These are phyloP conservation scores for Magnolia sinica DNA, from an alignment of 164 flowering plant species.

Conservation along the genomic window DNA sequence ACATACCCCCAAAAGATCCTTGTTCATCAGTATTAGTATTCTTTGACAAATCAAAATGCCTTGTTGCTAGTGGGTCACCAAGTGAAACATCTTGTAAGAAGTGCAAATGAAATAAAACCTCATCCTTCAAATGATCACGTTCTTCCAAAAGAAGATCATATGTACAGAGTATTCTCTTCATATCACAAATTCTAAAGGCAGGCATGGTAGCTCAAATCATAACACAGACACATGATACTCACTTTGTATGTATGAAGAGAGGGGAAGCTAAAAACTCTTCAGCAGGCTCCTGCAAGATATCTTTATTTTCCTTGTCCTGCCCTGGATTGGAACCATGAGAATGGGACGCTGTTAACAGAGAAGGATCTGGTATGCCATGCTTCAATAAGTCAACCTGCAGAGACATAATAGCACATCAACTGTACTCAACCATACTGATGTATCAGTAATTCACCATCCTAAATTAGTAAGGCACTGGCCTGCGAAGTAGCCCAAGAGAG, in stretches of 20 bases:
- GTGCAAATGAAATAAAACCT: neutral
- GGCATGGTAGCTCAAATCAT: neutral
- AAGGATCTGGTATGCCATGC: conserved; percentile 88
- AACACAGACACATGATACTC: conserved; percentile 20
- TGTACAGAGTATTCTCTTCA: neutral
- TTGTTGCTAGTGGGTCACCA: neutral
- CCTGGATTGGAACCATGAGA: conserved; percentile 46
- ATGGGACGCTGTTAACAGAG: conserved; percentile 40
- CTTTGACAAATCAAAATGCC: neutral
- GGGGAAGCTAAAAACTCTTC: conserved; percentile 77
- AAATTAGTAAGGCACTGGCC: neutral
- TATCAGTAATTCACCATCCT: neutral
- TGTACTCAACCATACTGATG: neutral
- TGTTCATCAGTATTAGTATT: neutral
- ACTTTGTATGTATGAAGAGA: conserved; percentile 78
- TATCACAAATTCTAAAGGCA: neutral
- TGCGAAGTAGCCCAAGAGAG: neutral
- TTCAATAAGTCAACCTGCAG: conserved; percentile 89
- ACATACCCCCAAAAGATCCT: neutral
- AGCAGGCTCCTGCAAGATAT: conserved; percentile 34
- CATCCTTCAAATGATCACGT: neutral
- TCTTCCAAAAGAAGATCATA: neutral
- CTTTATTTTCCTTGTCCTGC: conserved; percentile 55
- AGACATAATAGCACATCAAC: neutral
- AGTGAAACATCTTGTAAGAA: neutral